Conservation (phyloP, 1,139 yeast species). For the Yamadazyma siamensis region DNA sequence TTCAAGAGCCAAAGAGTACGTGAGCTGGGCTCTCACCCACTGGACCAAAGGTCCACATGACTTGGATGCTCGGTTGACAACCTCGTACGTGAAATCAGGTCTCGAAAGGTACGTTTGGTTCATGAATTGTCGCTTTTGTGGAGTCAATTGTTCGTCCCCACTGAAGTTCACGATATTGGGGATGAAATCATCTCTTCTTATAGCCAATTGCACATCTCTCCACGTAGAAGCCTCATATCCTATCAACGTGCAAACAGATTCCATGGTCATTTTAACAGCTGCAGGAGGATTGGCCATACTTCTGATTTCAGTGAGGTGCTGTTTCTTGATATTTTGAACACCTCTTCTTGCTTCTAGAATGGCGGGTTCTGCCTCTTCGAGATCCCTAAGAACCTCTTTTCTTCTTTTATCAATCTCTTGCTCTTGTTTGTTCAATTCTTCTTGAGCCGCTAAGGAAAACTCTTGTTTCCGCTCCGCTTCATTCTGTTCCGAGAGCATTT, state of each 20-base stretch:
- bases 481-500: slow-evolving; percentile 83
- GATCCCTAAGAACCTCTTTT: slow-evolving; percentile 54
- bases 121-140: slow-evolving; percentile 53
- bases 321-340: slow-evolving; percentile 88
- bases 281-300: slow-evolving; percentile 92
- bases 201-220: slow-evolving; percentile 81
- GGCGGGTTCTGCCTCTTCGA: slow-evolving; percentile 80
- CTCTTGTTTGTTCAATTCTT: slow-evolving; percentile 68
- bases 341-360: slow-evolving; percentile 81
- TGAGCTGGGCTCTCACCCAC: slow-evolving; percentile 88
- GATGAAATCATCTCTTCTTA: slow-evolving; percentile 85
- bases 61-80: slow-evolving; percentile 85
- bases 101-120: slow-evolving; percentile 57
- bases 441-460: slow-evolving; percentile 76
- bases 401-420: slow-evolving; percentile 55
- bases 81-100: slow-evolving; percentile 64
- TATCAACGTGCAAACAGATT: slow-evolving; percentile 78
- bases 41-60: slow-evolving; percentile 91
- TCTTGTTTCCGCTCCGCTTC: slow-evolving; percentile 90
- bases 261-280: slow-evolving; percentile 80
- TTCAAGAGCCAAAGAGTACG: slow-evolving; percentile 65
- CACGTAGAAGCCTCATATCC: slow-evolving; percentile 71
- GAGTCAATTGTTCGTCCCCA: slow-evolving; percentile 56
- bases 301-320: slow-evolving; percentile 83
- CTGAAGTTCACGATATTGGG: slow-evolving; percentile 76